phyloP scores from a whole-genome alignment of 164 flowering plant genomes.

The Echeveria elegans region DNA sequence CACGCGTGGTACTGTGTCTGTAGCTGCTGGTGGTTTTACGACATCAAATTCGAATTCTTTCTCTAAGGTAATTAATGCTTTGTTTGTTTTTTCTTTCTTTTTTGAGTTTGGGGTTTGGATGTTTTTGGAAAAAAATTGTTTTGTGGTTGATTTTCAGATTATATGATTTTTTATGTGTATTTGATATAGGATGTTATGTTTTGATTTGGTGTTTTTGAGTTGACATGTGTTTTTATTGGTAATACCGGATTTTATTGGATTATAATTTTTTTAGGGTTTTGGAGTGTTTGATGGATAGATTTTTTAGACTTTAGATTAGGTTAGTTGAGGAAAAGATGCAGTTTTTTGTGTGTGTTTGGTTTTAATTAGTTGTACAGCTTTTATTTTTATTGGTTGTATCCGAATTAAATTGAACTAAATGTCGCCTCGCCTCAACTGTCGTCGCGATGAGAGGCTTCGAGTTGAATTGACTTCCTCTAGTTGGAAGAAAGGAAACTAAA shows the following conservation, averaged over 20 bases:
- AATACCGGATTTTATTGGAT: neutral
- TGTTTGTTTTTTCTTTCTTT: neutral
- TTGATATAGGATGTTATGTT: neutral
- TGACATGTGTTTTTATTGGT: neutral
- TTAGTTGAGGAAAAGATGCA: neutral
- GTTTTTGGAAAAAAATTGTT: neutral
- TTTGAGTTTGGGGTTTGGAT: neutral
- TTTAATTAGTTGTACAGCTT: neutral
- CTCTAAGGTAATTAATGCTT: slow-evolving; percentile 34
- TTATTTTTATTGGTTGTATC: neutral
- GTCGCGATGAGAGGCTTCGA: too few species aligned
- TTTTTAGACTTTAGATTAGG: neutral
- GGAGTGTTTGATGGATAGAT: neutral
- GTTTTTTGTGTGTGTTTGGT: too few species aligned
- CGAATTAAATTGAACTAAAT: neutral
- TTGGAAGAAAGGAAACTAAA: neutral
- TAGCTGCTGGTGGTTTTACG: slow-evolving; percentile 20
- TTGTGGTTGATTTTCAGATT: too few species aligned
- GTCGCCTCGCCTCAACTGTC: neutral
- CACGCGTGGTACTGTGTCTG: slow-evolving; percentile 27
- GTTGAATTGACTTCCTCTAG: neutral
- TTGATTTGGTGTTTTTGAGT: neutral
- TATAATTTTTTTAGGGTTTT: neutral
- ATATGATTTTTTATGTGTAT: neutral
- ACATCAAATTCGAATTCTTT: slow-evolving; percentile 21